Conservation (phyloP, 75 land plant genomes). For the Selaginella tamariscina region DNA sequence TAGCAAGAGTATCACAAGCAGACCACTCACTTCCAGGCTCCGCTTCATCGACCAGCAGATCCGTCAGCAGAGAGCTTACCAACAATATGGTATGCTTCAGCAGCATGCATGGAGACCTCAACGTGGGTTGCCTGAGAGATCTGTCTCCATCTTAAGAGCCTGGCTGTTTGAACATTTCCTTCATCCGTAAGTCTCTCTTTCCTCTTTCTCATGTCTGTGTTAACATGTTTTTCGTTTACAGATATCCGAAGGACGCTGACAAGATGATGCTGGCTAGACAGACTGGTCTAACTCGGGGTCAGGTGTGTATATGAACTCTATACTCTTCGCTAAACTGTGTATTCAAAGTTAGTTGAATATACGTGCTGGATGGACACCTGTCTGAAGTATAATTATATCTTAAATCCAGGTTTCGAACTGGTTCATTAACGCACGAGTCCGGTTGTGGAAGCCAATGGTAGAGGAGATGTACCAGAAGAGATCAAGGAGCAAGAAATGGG, state of each 20-base stretch:
- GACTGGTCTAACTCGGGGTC: slow-evolving; percentile 88
- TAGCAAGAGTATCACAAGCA: slow-evolving; percentile 19
- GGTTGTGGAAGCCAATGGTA: slow-evolving; percentile 32
- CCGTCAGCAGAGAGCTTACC: slow-evolving; percentile 64
- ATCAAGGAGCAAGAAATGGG: not conserved
- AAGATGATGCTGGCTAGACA: slow-evolving; percentile 83
- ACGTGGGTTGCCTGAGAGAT: slow-evolving; percentile 84
- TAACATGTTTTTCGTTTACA: slow-evolving; percentile 19
- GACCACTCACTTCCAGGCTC: slow-evolving; percentile 70
- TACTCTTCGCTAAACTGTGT: too few relatives aligned
- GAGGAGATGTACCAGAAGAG: slow-evolving; percentile 27
- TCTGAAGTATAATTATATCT: not conserved
- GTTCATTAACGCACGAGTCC: slow-evolving; percentile 25
- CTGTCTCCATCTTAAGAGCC: slow-evolving; percentile 81
- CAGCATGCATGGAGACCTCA: slow-evolving; percentile 94
- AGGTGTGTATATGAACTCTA: slow-evolving; percentile 27
- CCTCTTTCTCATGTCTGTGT: not conserved
- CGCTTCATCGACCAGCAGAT: slow-evolving; percentile 51
- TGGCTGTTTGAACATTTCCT: slow-evolving; percentile 99
- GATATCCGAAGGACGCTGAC: slow-evolving; percentile 94
- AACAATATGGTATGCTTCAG: slow-evolving; percentile 48
- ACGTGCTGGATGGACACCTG: too few relatives aligned
- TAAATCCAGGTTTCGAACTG: slow-evolving; percentile 24
- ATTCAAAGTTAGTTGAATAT: too few relatives aligned
- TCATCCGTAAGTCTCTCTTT: slow-evolving; percentile 60